phyloP scores from a whole-genome alignment of 2,329 filamentous ascomycete species.

The Colletotrichum gloeosporioides region DNA sequence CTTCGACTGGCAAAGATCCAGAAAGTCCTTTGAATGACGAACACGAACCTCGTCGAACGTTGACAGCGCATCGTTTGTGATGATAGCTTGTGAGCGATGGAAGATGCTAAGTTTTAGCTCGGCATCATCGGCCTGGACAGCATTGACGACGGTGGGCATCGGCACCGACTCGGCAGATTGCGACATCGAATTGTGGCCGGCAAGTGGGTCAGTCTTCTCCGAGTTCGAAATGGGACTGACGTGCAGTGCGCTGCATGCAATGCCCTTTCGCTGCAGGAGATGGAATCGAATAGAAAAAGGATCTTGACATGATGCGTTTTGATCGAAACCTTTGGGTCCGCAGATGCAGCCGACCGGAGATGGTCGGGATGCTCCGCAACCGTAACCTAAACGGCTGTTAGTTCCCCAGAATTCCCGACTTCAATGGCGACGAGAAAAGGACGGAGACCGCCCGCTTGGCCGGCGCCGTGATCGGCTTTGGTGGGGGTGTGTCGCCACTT shows the following conservation, averaged over 20 bases:
- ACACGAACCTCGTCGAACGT: not conserved
- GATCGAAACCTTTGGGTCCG: not conserved
- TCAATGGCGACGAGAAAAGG: not conserved
- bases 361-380: not conserved
- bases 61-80: not conserved
- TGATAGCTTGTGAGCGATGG: not conserved
- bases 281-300: not conserved
- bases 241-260: not conserved
- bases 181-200: not conserved
- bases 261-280: not conserved
- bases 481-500: not conserved
- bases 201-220: not conserved
- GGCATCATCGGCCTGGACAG: not conserved
- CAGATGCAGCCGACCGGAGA: no score
- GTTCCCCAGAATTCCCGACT: not conserved
- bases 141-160: not conserved
- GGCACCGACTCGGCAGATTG: constrained; percentile 15
- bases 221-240: not conserved
- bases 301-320: not conserved
- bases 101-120: not conserved
- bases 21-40: not conserved
- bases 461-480: constrained; percentile 15
- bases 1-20: not conserved
- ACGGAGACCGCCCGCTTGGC: not conserved
- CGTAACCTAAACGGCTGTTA: not conserved